Percentiles rank a stretch among this genome's conserved stretches.
These are phyloP conservation scores for Diaporthe citri DNA, from an alignment of 2,329 filamentous ascomycete species.

Conservation along the genomic window DNA sequence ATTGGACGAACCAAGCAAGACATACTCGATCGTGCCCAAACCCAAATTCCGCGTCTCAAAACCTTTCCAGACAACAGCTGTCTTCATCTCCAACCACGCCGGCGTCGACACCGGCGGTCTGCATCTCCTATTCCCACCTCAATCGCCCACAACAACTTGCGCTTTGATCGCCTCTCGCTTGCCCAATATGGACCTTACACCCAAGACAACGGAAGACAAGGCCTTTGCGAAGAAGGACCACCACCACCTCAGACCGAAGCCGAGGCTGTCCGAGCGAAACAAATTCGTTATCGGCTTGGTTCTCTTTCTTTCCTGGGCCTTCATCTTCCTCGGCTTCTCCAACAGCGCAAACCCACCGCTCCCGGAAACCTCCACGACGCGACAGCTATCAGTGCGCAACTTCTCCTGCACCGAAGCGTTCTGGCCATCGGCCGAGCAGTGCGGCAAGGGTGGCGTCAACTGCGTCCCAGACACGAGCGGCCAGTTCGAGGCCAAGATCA, in stretches of 20 bases:
- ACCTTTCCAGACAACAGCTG: not conserved
- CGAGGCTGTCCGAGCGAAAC: not conserved
- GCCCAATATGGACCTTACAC: slow-evolving; percentile 1
- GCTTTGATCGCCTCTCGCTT: not conserved
- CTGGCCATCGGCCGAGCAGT: slow-evolving; percentile 74
- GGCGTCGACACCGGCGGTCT: not conserved
- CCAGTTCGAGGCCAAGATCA: slow-evolving; percentile 72
- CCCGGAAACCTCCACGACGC: not conserved
- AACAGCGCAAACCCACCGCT: slow-evolving; percentile 35
- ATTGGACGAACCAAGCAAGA: slow-evolving; percentile 25
- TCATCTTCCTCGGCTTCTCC: slow-evolving; percentile 55
- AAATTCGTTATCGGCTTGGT: not conserved
- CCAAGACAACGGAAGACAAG: not conserved
- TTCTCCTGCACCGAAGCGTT: slow-evolving; percentile 76
- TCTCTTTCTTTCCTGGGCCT: slow-evolving; percentile 32
- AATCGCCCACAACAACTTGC: not conserved
- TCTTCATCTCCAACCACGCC: slow-evolving; percentile 12
- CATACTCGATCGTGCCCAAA: not conserved
- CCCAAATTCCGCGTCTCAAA: not conserved
- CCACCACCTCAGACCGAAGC: not conserved
- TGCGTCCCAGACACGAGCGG: slow-evolving; percentile 69
- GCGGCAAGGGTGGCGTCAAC: slow-evolving; percentile 78
- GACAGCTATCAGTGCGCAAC: slow-evolving; percentile 41
- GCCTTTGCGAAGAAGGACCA: slow-evolving; percentile 16
- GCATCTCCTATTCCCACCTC: not conserved